Conservation (phyloP, 2,329 filamentous ascomycete species). For the Fusarium miscanthi region DNA sequence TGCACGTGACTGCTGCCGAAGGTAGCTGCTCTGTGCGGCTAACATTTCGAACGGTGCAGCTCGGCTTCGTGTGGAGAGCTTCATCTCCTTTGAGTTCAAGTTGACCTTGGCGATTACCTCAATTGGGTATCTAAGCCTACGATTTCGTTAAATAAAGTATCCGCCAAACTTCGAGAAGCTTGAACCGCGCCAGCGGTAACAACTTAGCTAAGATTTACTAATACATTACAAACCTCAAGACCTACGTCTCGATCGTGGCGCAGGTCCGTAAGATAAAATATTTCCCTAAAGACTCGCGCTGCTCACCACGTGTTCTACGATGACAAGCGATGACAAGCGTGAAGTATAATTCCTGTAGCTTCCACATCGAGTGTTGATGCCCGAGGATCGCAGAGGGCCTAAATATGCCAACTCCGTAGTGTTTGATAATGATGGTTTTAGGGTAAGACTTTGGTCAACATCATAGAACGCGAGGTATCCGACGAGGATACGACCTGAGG, state of each 20-base stretch:
- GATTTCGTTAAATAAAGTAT: neutral
- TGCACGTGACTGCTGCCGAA: neutral
- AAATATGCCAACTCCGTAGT: neutral
- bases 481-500: neutral
- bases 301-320: neutral
- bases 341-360: constrained; percentile 8
- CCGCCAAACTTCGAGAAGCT: neutral
- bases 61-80: constrained; percentile 3
- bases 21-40: neutral
- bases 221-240: neutral
- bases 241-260: constrained; percentile 4
- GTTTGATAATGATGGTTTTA: neutral
- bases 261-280: neutral
- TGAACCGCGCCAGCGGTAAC: neutral
- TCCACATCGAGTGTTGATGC: constrained; percentile 5
- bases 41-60: neutral
- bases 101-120: constrained; percentile 6
- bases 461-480: neutral
- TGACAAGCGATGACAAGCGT: constrained; percentile 1
- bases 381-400: neutral
- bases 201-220: constrained; percentile 3
- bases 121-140: neutral
- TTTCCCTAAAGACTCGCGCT: neutral
- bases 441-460: constrained; percentile 3
- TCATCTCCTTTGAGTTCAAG: constrained; percentile 14